These are phyloP conservation scores for Rhizomucor miehei DNA, from an alignment of 371 early-diverging fungal species.

Conservation along the genomic window DNA sequence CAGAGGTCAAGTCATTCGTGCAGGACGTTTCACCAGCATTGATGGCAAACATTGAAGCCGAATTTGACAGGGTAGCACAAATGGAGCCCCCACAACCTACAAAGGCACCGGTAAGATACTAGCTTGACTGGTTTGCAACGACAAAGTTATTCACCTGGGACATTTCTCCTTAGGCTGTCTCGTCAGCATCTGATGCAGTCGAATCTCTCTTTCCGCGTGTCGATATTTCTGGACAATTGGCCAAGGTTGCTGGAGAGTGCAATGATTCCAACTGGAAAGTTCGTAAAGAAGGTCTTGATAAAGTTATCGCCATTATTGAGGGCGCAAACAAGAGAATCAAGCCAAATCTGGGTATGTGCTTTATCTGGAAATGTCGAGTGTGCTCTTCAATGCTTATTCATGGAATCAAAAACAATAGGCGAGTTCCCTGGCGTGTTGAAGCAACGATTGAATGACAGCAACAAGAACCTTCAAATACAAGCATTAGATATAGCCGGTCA, in stretches of 20 bases:
- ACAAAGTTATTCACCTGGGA: no score
- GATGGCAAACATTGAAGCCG: slow-evolving; percentile 82
- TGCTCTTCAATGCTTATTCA: slow-evolving; percentile 7
- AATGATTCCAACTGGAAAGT: slow-evolving; percentile 89
- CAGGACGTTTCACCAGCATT: slow-evolving; percentile 84
- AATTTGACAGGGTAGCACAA: slow-evolving; percentile 85
- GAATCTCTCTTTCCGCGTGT: slow-evolving; percentile 89
- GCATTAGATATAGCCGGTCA: slow-evolving; percentile 21
- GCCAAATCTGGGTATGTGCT: slow-evolving; percentile 61
- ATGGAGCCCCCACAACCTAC: slow-evolving; percentile 77
- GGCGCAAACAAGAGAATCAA: slow-evolving; percentile 81
- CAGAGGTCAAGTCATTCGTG: slow-evolving; percentile 71
- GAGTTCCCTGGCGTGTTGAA: slow-evolving; percentile 82
- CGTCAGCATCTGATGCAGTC: slow-evolving; percentile 48
- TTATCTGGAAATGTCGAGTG: neutral
- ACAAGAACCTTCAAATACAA: slow-evolving; percentile 65
- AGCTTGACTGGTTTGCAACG: neutral
- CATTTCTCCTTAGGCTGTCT: no score
- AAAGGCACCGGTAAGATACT: slow-evolving; percentile 32
- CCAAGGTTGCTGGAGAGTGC: slow-evolving; percentile 56
- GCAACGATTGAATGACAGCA: slow-evolving; percentile 80
- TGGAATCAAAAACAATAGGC: slow-evolving; percentile 11
- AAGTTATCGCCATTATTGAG: slow-evolving; percentile 67
- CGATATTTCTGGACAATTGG: slow-evolving; percentile 62
- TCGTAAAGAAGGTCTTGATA: slow-evolving; percentile 93